Evolutionary conservation across 805 yeast genomes (phyloP), one percentile per base, ranked within the genome.

Genomic region (Sungouiella blattae): DNA sequence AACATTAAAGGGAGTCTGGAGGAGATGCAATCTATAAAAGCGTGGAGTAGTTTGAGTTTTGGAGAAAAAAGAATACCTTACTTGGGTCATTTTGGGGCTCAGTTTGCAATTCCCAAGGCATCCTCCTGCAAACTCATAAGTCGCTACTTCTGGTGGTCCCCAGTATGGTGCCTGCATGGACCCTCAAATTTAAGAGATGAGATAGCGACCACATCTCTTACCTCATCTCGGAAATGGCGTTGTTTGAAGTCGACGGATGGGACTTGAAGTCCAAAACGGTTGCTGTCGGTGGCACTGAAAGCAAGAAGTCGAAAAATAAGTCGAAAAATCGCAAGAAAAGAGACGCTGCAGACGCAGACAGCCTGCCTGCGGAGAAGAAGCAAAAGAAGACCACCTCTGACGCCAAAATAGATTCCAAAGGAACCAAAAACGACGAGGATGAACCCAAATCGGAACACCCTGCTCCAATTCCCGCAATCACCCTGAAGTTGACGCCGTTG

Each of bases 201-300:
- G 39, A 26, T 36, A 30, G 16, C 16, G 6, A 17, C 16, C 25
- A n/a, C 13, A 14, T 16, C 21, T 23, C 14, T 13, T 29, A n/a
- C n/a, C n/a, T n/a, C n/a, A n/a, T n/a, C n/a, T n/a, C n/a, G n/a
- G 52, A 36, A 17, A 82, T 82, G 89, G 74, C 85, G 21, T 67
- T 87, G 43, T 87, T 87, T 53, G 73, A 81, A 54, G 88, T 83
- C 14, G 86, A 79, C 34, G 95, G 94, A 12, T 87, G 96, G 96
- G 72, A 80, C 44, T 55, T 87, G 35, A 75, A 78, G 44, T 62
- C 67, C 38, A 67, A 73, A 28, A 53, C 60, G 27, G 77, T 83
- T 11, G 78, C 72, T 2, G 54, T 64, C 27, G 78, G 73, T 18
- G 68, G 69, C 2, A 41, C 39, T 4, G 45, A 52, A 42, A 45